Conservation (phyloP, 176 grass and related monocot genomes). For the Oryza rufipogon region DNA sequence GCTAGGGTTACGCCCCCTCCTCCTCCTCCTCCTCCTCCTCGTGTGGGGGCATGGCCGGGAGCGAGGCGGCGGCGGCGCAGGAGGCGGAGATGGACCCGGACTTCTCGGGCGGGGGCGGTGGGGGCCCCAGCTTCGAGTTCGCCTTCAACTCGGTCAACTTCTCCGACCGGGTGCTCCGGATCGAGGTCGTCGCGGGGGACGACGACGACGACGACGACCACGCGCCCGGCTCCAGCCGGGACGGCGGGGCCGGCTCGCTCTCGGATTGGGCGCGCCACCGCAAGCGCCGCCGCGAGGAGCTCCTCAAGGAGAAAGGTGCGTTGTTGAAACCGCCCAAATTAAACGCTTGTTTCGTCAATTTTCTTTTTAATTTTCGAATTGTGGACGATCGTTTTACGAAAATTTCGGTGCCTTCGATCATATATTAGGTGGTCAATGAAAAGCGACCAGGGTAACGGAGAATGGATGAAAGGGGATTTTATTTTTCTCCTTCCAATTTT, state of each 20-base stretch:
- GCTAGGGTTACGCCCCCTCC: slow-evolving; percentile 51
- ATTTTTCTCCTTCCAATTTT: background rate
- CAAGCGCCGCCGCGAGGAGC: slow-evolving; percentile 72
- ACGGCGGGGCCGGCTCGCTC: slow-evolving; percentile 37
- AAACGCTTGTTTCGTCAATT: no score
- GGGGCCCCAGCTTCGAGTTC: slow-evolving; percentile 75
- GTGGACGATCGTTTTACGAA: background rate
- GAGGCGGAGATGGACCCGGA: slow-evolving; percentile 65
- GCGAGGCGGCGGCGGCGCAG: background rate
- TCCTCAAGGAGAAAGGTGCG: slow-evolving; percentile 75
- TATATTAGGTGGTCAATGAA: background rate
- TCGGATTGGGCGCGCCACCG: slow-evolving; percentile 64
- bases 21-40: background rate
- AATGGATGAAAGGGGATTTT: background rate
- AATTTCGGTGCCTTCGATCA: background rate
- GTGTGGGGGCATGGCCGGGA: slow-evolving; percentile 9
- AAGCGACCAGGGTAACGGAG: background rate
- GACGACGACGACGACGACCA: slow-evolving; percentile 39
- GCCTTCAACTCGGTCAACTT: slow-evolving; percentile 90
- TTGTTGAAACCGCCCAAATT: no score
- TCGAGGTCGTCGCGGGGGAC: slow-evolving; percentile 63
- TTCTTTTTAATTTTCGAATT: background rate
- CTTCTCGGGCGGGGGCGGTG: slow-evolving; percentile 53
- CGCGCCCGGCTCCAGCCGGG: slow-evolving; percentile 39
- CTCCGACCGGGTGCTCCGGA: slow-evolving; percentile 78